These are phyloP conservation scores for Panaeolus cyanescens DNA, from an alignment of 768 basidiomycete species.

Conservation along the genomic window DNA sequence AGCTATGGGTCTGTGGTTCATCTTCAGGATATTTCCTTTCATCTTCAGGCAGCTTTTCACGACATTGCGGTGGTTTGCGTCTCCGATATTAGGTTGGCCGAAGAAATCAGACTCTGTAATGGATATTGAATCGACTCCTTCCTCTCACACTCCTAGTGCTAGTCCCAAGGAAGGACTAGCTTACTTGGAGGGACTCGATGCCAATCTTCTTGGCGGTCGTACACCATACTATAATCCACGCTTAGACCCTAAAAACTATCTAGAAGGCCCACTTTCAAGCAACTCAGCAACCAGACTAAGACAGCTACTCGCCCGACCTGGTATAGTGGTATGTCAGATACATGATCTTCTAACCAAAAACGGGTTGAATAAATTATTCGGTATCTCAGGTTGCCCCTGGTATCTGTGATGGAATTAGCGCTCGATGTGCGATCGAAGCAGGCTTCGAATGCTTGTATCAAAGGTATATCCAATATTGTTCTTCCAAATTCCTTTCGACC, in stretches of 20 bases:
- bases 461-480: constrained; percentile 43
- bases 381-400: constrained; percentile 59
- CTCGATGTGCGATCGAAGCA: constrained; percentile 71
- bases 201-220: background rate
- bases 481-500: background rate
- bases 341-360: background rate
- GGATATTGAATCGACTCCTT: background rate
- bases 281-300: constrained; percentile 70
- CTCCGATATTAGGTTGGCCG: background rate
- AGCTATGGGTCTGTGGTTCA: background rate
- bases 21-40: background rate
- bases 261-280: constrained; percentile 63
- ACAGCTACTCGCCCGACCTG: constrained; percentile 63
- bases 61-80: background rate
- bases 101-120: background rate
- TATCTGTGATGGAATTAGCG: constrained; percentile 74
- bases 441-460: constrained; percentile 79
- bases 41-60: background rate
- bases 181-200: background rate
- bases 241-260: constrained; percentile 65
- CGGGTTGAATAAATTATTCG: background rate
- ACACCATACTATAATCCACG: constrained; percentile 59
- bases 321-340: constrained; percentile 57
- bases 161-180: background rate
- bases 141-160: background rate